phyloP scores from a whole-genome alignment of 192 early-diverging fungal species.

The Jimgerdemannia lactiflua region DNA sequence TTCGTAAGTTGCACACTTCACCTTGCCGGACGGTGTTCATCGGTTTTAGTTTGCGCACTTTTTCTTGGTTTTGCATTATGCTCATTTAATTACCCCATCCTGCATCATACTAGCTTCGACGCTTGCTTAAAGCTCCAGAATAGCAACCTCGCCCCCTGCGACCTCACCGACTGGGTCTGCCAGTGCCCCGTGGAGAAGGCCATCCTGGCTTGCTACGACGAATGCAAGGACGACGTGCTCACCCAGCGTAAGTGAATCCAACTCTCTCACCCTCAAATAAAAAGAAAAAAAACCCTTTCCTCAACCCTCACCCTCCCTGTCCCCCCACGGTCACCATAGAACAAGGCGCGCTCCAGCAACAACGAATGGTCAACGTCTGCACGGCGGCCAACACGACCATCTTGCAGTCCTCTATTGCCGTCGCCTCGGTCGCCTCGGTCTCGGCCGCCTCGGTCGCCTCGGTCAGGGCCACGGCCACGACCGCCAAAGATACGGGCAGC shows the following conservation, averaged over 20 bases:
- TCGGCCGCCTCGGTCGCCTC: background rate
- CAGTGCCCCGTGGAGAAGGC: background rate
- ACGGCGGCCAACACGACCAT: background rate
- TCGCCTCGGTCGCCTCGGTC: background rate
- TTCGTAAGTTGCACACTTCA: background rate
- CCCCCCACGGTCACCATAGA: background rate
- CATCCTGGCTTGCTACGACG: conserved; percentile 1
- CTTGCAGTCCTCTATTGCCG: background rate
- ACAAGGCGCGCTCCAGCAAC: background rate
- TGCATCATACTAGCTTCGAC: background rate
- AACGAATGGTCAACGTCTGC: background rate
- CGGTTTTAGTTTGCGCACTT: background rate
- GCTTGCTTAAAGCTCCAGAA: background rate
- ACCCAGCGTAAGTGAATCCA: background rate
- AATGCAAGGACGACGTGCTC: background rate
- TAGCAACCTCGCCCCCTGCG: background rate
- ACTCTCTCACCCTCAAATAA: background rate
- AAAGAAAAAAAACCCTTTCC: background rate
- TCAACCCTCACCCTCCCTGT: too few relatives aligned
- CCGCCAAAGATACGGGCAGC: background rate
- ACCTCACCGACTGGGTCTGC: background rate
- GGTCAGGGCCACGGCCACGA: too few relatives aligned
- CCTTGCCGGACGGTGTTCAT: background rate
- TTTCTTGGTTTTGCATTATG: background rate
- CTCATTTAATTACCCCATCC: background rate